These are phyloP conservation scores for Rhodotorula toruloides DNA, from an alignment of 768 basidiomycete genomes.

Conservation along the genomic window DNA sequence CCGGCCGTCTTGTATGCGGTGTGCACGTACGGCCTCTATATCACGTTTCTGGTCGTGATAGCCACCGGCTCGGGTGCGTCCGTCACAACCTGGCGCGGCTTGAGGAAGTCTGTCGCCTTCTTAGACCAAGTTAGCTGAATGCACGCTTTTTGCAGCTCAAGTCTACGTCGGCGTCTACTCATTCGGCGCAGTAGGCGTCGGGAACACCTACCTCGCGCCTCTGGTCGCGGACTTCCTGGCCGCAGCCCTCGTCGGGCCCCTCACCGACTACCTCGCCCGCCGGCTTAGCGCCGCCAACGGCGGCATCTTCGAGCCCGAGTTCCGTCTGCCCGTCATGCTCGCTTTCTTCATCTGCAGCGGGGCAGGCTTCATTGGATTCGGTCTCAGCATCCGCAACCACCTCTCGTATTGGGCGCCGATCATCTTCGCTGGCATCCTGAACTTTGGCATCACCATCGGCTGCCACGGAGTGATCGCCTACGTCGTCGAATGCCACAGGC, in stretches of 20 bases:
- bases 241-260: constrained; percentile 31
- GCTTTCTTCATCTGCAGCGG: constrained; percentile 43
- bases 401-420: constrained; percentile 34
- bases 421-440: constrained; percentile 32
- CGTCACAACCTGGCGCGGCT: too few species aligned
- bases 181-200: constrained; percentile 28
- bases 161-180: constrained; percentile 19
- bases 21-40: constrained; percentile 33
- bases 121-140: background rate
- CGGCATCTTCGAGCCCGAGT: constrained; percentile 38
- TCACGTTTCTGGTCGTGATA: constrained; percentile 42
- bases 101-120: constrained; percentile 39
- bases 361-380: constrained; percentile 40
- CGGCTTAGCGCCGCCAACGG: constrained; percentile 27
- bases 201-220: constrained; percentile 23
- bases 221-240: constrained; percentile 36
- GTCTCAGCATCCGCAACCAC: background rate
- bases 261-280: constrained; percentile 35
- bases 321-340: constrained; percentile 43
- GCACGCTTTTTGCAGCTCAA: background rate
- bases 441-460: constrained; percentile 40
- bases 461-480: constrained; percentile 31
- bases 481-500: constrained; percentile 41
- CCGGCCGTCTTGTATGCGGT: constrained; percentile 25
- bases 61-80: constrained; percentile 38